Conservation (phyloP, 768 basidiomycete species). For the Neoboletus magnificus region DNA sequence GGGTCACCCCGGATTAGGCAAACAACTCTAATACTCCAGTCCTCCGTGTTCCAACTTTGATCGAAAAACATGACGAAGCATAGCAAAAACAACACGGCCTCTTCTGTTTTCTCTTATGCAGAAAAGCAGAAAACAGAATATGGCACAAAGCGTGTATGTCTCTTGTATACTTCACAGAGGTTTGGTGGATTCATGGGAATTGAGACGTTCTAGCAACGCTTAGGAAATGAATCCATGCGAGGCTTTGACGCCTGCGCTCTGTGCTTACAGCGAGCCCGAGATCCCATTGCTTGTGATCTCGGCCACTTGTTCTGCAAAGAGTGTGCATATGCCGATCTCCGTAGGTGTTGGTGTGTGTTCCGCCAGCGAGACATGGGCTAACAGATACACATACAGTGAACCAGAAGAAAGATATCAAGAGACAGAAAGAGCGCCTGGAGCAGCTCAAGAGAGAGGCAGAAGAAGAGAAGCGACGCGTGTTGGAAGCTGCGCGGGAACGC, state of each 20-base stretch:
- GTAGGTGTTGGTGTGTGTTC: constrained; percentile 42
- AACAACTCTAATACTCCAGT: not conserved
- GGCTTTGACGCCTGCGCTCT: constrained; percentile 88
- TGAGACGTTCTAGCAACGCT: constrained; percentile 27
- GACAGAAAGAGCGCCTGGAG: constrained; percentile 80
- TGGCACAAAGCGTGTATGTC: constrained; percentile 70
- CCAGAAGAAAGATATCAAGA: constrained; percentile 91
- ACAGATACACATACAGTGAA: constrained; percentile 47
- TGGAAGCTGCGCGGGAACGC: constrained; percentile 78
- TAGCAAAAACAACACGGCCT: constrained; percentile 87
- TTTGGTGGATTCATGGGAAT: not conserved
- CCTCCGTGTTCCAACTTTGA: not conserved
- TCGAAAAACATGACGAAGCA: constrained; percentile 71
- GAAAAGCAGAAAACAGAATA: constrained; percentile 80
- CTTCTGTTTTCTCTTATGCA: constrained; percentile 86
- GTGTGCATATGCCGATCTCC: constrained; percentile 82
- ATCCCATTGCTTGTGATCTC: constrained; percentile 77
- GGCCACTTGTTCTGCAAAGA: constrained; percentile 97
- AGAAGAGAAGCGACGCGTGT: constrained; percentile 65
- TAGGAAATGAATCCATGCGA: constrained; percentile 89
- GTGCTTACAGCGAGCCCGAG: constrained; percentile 79
- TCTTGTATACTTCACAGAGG: not conserved
- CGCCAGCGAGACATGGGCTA: constrained; percentile 4
- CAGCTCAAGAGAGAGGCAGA: constrained; percentile 75
- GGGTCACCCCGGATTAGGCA: not conserved